Conservation (phyloP, 2,329 filamentous ascomycete species). For the Mariannaea elegans region DNA sequence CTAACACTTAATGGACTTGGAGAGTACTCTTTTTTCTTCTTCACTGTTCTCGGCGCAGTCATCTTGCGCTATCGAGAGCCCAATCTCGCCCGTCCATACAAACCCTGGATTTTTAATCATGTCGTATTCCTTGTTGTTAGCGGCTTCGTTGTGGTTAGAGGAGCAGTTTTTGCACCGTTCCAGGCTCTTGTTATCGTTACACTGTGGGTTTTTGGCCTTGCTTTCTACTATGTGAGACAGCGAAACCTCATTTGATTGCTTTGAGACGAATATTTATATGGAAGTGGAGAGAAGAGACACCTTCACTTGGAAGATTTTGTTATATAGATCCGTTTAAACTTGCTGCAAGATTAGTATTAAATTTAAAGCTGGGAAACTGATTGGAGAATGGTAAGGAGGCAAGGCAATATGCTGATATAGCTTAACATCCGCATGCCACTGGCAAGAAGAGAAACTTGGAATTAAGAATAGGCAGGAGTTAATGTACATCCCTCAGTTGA, state of each 20-base stretch:
- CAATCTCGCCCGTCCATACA: slow-evolving; percentile 62
- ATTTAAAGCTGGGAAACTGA: too few species aligned
- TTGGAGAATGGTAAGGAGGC: too few species aligned
- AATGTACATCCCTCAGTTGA: too few species aligned
- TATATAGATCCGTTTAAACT: too few species aligned
- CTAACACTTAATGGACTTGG: slow-evolving; percentile 68
- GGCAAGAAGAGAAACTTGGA: too few species aligned
- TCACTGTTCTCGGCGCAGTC: slow-evolving; percentile 67
- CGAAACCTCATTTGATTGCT: not conserved
- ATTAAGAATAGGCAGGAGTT: too few species aligned
- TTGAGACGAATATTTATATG: too few species aligned
- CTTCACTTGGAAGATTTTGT: too few species aligned
- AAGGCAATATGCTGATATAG: too few species aligned
- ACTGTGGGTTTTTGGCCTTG: slow-evolving; percentile 59
- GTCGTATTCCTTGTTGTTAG: slow-evolving; percentile 65
- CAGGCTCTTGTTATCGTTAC: slow-evolving; percentile 61
- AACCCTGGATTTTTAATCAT: slow-evolving; percentile 60
- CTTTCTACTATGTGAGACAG: slow-evolving; percentile 48
- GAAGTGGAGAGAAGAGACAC: too few species aligned
- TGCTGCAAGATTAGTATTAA: too few species aligned
- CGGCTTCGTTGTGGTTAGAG: slow-evolving; percentile 66
- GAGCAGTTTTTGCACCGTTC: slow-evolving; percentile 65
- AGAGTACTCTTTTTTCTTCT: slow-evolving; percentile 71
- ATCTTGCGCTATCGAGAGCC: slow-evolving; percentile 66
- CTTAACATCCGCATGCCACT: too few species aligned